Evolutionary conservation across 192 early-diverging fungal species (phyloP).

Genomic region (Irineochytrium annulatum): DNA sequence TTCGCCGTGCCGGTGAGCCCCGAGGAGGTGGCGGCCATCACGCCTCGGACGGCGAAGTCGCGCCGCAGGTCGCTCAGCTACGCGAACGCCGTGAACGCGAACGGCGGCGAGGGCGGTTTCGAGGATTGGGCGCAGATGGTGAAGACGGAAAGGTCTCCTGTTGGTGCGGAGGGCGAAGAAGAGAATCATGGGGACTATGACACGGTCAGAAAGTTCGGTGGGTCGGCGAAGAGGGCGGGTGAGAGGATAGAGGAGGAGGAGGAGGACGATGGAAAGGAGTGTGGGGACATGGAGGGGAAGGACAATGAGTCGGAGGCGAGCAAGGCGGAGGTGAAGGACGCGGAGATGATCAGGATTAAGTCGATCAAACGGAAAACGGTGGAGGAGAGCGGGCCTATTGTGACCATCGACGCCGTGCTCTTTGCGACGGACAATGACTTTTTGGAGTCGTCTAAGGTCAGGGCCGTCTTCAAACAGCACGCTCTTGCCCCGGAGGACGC

Average conservation of each 20-base stretch:
- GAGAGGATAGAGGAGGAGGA: conserved; percentile 1
- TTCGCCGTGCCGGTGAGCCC: conserved; percentile 34
- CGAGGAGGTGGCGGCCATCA: conserved; percentile 13
- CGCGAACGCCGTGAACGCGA: conserved; percentile 38
- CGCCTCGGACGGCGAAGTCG: conserved; percentile 27
- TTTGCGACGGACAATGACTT: conserved; percentile 63
- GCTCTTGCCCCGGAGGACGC: conserved; percentile 54
- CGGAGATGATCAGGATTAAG: too few relatives aligned
- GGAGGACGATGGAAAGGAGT: not conserved
- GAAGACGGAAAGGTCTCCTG: conserved; percentile 12
- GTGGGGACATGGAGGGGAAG: not conserved
- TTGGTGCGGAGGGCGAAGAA: conserved; percentile 10
- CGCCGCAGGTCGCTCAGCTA: conserved; percentile 41
- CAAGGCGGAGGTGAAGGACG: not conserved
- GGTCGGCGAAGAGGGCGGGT: not conserved
- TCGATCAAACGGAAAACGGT: conserved; percentile 12
- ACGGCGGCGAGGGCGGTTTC: conserved; percentile 31
- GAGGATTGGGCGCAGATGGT: conserved; percentile 48
- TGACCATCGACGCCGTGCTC: conserved; percentile 49
- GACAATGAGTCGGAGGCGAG: not conserved
- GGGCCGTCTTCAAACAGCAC: conserved; percentile 47
- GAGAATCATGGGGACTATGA: conserved; percentile 29
- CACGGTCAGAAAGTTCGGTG: conserved; percentile 29
- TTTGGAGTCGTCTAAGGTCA: conserved; percentile 46
- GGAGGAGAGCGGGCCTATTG: too few relatives aligned